Evolutionary conservation across 2,329 filamentous ascomycete genomes (phyloP), one percentile per base, ranked within the genome.

Genomic region (Ophiostoma perfectum): DNA sequence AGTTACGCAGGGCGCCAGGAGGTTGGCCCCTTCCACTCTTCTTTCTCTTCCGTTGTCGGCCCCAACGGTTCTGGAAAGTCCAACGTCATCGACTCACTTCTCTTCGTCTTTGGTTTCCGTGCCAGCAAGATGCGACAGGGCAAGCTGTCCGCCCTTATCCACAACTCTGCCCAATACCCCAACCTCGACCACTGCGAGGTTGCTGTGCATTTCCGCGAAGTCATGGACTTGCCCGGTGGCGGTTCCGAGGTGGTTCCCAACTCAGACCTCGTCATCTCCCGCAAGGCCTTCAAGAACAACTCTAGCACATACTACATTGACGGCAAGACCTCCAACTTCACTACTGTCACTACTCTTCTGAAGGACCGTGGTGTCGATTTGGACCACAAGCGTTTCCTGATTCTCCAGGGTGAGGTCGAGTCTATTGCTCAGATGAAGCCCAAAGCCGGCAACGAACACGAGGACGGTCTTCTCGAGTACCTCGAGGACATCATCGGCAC

Each of bases 351-450:
- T 0, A 92, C 89, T 0, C 82, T 99, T 14, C 85, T 99, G 8
- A 90, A 90, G 69, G 92, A 93, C 36, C 88, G 91, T 38, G 96
- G 95, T 1, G 91, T 99, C 16, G 95, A 99, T 80, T 83, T 99
- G 36, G 95, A 99, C 75, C 95, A 99, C 81, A 99, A 99, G 80
- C 91, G 95, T 70, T 99, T 99, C 80, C 81, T 99, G 67, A 99
- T 99, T 75, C 81, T 99, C 11, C 95, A 99, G 78, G 95, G 95
- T 75, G 95, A 99, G 77, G 95, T 99, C 70, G 95, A 99, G 78
- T 97, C 94, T 0, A 99, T 99, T 76, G 94, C 95, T 6, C 95
- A 98, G 79, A 99, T 99, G 95, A 99, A 99, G 79, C 85, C 96
- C 18, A 99, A 99, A 78, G 95, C 96, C 4, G 89, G 86, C 58